Percentiles rank a stretch among this genome's conserved stretches.
These are phyloP conservation scores for Murraya paniculata DNA, from an alignment of 345 rosid species.

Conservation along the genomic window DNA sequence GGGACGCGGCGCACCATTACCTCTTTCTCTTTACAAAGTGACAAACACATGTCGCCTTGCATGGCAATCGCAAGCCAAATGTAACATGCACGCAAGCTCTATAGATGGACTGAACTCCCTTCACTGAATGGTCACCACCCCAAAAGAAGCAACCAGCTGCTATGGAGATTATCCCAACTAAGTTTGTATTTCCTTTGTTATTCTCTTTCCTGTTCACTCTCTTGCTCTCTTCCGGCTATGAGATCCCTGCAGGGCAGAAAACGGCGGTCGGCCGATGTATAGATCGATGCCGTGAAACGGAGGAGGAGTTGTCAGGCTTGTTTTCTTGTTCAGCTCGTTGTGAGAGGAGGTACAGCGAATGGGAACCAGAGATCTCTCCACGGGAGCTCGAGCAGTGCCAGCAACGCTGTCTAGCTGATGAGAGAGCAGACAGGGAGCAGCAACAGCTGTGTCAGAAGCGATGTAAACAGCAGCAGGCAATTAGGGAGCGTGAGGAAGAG, in stretches of 20 bases:
- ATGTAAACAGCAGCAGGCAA: conserved; percentile 6
- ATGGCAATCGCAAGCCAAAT: too few species aligned
- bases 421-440: neutral
- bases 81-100: too few species aligned
- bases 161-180: conserved; percentile 8
- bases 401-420: conserved; percentile 18
- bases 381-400: conserved; percentile 30
- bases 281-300: neutral
- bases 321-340: neutral
- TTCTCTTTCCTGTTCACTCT: neutral
- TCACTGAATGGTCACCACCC: too few species aligned
- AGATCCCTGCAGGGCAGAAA: too few species aligned
- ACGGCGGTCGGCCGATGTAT: neutral
- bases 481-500: neutral
- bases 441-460: conserved; percentile 17
- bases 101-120: too few species aligned
- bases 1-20: too few species aligned
- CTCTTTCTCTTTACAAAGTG: too few species aligned
- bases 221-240: too few species aligned
- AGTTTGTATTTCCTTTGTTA: neutral
- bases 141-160: neutral
- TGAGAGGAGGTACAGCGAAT: neutral
- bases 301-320: neutral
- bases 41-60: too few species aligned
- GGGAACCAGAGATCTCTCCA: conserved; percentile 19